A percentile compares a stretch with the other conserved stretches of the same genome.
phyloP scores from a whole-genome alignment of 192 early-diverging fungal species.

The Podila clonocystis region DNA sequence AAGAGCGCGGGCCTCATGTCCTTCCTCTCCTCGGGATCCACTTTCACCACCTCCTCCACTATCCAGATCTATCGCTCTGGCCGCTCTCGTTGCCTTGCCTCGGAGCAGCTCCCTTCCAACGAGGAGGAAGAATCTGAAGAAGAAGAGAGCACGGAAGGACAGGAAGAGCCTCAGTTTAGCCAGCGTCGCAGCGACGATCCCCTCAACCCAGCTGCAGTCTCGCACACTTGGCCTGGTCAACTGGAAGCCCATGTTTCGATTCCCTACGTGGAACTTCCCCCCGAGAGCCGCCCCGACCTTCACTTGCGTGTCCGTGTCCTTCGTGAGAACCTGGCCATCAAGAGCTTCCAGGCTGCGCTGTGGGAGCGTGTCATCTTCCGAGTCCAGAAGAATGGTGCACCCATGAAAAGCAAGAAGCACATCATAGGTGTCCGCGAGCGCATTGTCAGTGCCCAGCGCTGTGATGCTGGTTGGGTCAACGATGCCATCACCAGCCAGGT shows the following conservation, averaged over 20 bases:
- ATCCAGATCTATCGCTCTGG: conserved; percentile 39
- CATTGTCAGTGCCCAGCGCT: conserved; percentile 36
- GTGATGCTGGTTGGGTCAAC: conserved; percentile 45
- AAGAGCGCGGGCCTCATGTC: conserved; percentile 42
- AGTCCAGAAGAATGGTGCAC: conserved; percentile 31
- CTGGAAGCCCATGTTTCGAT: conserved; percentile 27
- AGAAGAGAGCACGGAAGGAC: background rate
- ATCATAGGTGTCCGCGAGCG: conserved; percentile 39
- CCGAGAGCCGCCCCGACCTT: conserved; percentile 29
- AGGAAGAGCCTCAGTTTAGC: background rate
- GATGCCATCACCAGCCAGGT: conserved; percentile 30
- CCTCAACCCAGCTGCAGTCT: conserved; percentile 22
- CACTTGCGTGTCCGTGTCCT: conserved; percentile 40
- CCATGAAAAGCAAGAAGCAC: conserved; percentile 18
- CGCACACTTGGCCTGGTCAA: conserved; percentile 41
- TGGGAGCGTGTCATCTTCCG: conserved; percentile 40
- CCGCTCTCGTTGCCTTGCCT: conserved; percentile 14
- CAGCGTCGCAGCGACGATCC: background rate
- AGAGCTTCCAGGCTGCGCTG: conserved; percentile 44
- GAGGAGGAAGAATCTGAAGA: conserved; percentile 7
- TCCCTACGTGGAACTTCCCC: conserved; percentile 25
- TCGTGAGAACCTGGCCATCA: conserved; percentile 29
- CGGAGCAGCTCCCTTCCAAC: background rate
- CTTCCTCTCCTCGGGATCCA: conserved; percentile 28
- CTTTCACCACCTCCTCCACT: conserved; percentile 12